Evolutionary conservation across 768 basidiomycete species (phyloP).

Genomic region (Dacryopinax primogenitus): DNA sequence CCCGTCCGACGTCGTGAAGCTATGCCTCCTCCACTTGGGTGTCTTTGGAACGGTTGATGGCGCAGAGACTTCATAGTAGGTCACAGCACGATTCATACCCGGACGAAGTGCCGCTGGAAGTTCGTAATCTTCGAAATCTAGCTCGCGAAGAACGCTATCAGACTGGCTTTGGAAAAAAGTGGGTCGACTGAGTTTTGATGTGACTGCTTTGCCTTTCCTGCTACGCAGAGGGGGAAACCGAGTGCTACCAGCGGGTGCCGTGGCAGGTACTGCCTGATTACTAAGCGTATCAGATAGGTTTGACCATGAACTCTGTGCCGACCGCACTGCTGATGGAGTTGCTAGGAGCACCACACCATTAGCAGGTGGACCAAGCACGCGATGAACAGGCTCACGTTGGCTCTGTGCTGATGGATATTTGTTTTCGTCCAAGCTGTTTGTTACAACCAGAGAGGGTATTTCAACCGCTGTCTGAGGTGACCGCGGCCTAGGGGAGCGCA

Average conservation of each 20-base stretch:
- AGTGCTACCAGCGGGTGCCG: background rate
- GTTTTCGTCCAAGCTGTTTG: background rate
- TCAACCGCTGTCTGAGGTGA: background rate
- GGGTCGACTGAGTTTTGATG: background rate
- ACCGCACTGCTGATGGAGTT: background rate
- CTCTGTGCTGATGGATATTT: background rate
- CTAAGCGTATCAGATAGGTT: background rate
- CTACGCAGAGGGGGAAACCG: constrained; percentile 1
- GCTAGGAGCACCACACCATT: background rate
- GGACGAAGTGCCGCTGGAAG: background rate
- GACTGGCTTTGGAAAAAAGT: background rate
- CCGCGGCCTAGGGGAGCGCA: background rate
- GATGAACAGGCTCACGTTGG: background rate
- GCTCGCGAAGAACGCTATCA: background rate
- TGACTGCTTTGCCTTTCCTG: background rate
- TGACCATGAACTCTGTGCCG: background rate
- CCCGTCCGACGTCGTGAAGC: background rate
- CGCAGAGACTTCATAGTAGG: background rate
- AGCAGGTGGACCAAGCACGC: background rate
- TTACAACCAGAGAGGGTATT: background rate
- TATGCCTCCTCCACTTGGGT: background rate
- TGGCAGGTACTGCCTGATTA: background rate
- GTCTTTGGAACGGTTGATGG: background rate
- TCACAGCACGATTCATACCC: background rate
- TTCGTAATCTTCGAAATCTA: constrained; percentile 1